Evolutionary conservation across 2,329 filamentous ascomycete genomes (phyloP).

Genomic region (Penicillium sumatraense): DNA sequence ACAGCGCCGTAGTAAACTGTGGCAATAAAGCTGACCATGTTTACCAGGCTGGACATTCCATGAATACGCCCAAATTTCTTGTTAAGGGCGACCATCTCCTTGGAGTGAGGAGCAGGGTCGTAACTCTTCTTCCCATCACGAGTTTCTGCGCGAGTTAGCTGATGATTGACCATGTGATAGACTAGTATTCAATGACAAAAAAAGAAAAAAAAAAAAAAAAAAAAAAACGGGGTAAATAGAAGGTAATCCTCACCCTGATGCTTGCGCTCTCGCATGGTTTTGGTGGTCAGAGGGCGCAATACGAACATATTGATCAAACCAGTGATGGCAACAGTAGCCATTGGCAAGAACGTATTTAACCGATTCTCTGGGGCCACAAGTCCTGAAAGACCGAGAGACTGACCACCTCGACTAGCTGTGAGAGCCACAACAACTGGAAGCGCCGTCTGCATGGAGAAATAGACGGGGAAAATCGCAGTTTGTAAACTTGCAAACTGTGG

Average conservation of each 20-base stretch:
- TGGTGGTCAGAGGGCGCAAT: conserved; percentile 75
- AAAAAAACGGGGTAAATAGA: no score
- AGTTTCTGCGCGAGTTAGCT: conserved; percentile 61
- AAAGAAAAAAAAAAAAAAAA: no score
- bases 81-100: conserved; percentile 82
- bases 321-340: conserved; percentile 71
- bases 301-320: conserved; percentile 72
- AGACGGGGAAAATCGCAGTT: conserved; percentile 75
- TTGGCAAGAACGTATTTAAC: conserved; percentile 68
- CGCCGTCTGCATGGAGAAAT: conserved; percentile 81
- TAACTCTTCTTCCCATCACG: conserved; percentile 87
- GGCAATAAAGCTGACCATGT: conserved; percentile 71
- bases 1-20: conserved; percentile 78
- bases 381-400: conserved; percentile 33
- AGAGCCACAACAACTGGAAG: conserved; percentile 74
- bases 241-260: conserved; percentile 71
- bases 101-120: conserved; percentile 76
- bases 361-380: conserved; percentile 61
- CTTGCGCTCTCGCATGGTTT: conserved; percentile 74
- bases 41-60: conserved; percentile 78
- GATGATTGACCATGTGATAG: neutral
- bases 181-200: no score
- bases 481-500: conserved; percentile 83
- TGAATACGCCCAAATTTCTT: conserved; percentile 79
- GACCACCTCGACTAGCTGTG: conserved; percentile 72